Conservation (phyloP, 1,284 basidiomycete species). For the Gomphus bonarii region DNA sequence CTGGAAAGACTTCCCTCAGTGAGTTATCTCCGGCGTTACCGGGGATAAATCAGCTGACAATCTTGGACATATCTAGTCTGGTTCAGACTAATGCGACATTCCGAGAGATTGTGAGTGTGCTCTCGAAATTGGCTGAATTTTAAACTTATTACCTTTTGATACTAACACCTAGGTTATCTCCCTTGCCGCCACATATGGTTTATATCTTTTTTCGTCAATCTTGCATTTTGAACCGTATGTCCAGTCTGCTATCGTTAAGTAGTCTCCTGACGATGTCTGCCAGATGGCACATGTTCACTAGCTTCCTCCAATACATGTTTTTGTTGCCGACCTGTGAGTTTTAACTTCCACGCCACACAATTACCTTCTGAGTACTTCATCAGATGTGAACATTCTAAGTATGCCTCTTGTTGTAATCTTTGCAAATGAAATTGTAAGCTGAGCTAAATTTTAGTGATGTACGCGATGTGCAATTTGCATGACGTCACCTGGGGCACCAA, state of each 20-base stretch:
- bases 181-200: constrained; percentile 77
- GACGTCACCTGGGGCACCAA: constrained; percentile 91
- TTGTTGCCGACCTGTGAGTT: constrained; percentile 59
- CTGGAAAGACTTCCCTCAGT: constrained; percentile 64
- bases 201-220: constrained; percentile 80
- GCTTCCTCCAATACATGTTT: constrained; percentile 79
- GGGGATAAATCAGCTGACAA: background rate
- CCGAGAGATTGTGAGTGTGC: constrained; percentile 52
- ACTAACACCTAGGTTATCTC: constrained; percentile 36
- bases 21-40: constrained; percentile 20
- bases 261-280: background rate
- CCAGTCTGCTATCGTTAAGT: no score
- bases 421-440: background rate
- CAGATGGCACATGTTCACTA: constrained; percentile 86
- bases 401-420: constrained; percentile 14
- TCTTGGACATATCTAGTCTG: constrained; percentile 1
- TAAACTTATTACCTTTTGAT: background rate
- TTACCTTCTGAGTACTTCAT: background rate
- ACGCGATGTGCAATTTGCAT: constrained; percentile 84
- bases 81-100: constrained; percentile 58
- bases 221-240: constrained; percentile 69
- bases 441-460: constrained; percentile 49
- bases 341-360: background rate
- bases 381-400: constrained; percentile 83
- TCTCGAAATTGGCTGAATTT: constrained; percentile 3